Base-by-base conservation (phyloP, 768 basidiomycete species). In the Leccinum incarnatum region DNA sequence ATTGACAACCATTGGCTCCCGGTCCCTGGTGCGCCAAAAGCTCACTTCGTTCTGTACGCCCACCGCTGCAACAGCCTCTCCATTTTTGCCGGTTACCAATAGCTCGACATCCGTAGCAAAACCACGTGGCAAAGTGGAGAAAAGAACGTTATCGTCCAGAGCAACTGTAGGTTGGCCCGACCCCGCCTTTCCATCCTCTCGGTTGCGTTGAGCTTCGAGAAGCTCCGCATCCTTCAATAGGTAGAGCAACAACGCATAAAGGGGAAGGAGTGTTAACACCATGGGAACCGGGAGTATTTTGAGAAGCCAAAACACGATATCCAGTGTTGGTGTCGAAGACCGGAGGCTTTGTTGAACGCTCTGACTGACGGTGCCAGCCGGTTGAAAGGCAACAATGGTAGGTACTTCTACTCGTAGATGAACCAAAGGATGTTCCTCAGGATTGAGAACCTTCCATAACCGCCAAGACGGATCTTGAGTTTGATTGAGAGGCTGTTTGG, bases 181-280 rank as follows among this genome's bases (percentile, higher is more conserved):
- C 9, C 71, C 64, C 8, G 71, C 63, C 59, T 80, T 79, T 1
- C 76, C 67, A 36, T 83, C 83, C 2, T 76, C 76, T 32, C 83
- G 80, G 67, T 88, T 81, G 42, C 88, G 80, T 66, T 95, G 93
- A 3, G 91, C 89, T 66, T 95, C 95, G 36, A 97, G 80, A 1
- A 95, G 82, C 58, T 99, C 95, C 0, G 93, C 85, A 63, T 96
- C 88, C 76, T 95, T 96, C 60, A 98, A 77, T 2, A 99, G 79
- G 69, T 95, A 95, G 10, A 93, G 78, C 8, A 96, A 77, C 11
- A 98, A 74, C 8, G 82, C 79, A 70, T 90, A 98, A 10, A 98
- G 78, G 4, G 82, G 72, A 25, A 81, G 75, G 7, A 89, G 91
- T 0, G 95, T 96, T 5, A 79, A 79, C 8, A 84, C 82, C 68